A percentile compares a stretch with the other conserved stretches of the same genome.
These are phyloP conservation scores for Lachnellula willkommii DNA, from an alignment of 2,329 filamentous ascomycete genomes.

Conservation along the genomic window DNA sequence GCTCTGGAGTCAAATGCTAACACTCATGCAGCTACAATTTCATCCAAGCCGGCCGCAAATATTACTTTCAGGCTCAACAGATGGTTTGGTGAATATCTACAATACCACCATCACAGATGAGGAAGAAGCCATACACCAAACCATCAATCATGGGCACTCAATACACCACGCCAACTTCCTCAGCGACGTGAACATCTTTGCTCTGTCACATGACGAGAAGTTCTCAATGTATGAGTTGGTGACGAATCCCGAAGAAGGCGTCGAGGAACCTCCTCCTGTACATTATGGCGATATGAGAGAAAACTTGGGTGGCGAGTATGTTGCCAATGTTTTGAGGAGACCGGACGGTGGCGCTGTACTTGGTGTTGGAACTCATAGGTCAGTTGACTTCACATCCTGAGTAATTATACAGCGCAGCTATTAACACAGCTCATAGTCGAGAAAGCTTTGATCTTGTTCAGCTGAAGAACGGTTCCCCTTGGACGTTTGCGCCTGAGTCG, in stretches of 20 bases:
- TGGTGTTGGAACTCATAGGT: slow-evolving; percentile 64
- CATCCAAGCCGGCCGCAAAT: slow-evolving; percentile 56
- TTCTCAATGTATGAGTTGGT: slow-evolving; percentile 67
- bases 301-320: slow-evolving; percentile 65
- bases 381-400: slow-evolving; percentile 28
- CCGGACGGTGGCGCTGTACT: slow-evolving; percentile 55
- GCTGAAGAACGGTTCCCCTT: slow-evolving; percentile 46
- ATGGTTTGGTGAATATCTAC: slow-evolving; percentile 73
- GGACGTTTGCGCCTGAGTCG: slow-evolving; percentile 50
- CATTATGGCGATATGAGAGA: slow-evolving; percentile 66
- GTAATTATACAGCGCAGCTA: neutral
- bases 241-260: slow-evolving; percentile 56
- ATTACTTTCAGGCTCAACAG: slow-evolving; percentile 71
- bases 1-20: slow-evolving; percentile 21
- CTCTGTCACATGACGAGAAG: slow-evolving; percentile 72
- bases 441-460: slow-evolving; percentile 57
- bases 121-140: slow-evolving; percentile 71
- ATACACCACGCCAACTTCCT: slow-evolving; percentile 73
- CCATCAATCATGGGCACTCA: slow-evolving; percentile 71
- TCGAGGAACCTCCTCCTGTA: slow-evolving; percentile 41
- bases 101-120: slow-evolving; percentile 66
- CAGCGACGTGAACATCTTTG: slow-evolving; percentile 58
- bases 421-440: slow-evolving; percentile 35
- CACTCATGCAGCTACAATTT: slow-evolving; percentile 47
- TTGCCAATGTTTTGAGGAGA: slow-evolving; percentile 61